A percentile compares a stretch with the other conserved stretches of the same genome.
Conservation (phyloP, 208 protist species). For the Leishmania braziliensis region DNA sequence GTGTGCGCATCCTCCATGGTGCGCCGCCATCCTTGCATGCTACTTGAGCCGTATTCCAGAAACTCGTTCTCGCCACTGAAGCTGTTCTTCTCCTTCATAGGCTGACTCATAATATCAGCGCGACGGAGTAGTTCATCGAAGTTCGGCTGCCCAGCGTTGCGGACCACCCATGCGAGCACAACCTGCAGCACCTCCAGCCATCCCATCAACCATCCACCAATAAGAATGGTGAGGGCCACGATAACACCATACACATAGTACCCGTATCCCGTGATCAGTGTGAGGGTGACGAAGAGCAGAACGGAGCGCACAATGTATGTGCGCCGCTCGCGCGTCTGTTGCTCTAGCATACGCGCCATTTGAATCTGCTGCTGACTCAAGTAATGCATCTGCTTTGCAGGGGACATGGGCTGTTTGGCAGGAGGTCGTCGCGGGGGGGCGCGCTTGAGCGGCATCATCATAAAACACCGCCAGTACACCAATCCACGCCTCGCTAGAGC, state of each 20-base stretch:
- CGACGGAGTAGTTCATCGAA: slow-evolving; percentile 77
- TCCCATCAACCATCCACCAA: slow-evolving; percentile 25
- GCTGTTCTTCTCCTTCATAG: slow-evolving; percentile 78
- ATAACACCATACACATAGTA: slow-evolving; percentile 28
- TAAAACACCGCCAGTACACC: background rate
- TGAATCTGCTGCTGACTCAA: slow-evolving; percentile 29
- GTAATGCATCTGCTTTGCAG: slow-evolving; percentile 28
- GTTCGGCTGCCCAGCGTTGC: slow-evolving; percentile 25
- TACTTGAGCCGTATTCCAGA: slow-evolving; percentile 70
- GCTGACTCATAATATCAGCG: slow-evolving; percentile 87
- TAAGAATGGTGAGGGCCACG: slow-evolving; percentile 14
- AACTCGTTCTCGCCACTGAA: slow-evolving; percentile 64
- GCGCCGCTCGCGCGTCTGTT: slow-evolving; percentile 24
- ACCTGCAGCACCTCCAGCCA: slow-evolving; percentile 22
- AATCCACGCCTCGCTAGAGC: background rate
- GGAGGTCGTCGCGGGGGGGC: slow-evolving; percentile 23
- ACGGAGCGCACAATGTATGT: slow-evolving; percentile 14
- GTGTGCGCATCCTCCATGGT: slow-evolving; percentile 93
- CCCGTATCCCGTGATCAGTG: slow-evolving; percentile 13
- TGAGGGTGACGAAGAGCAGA: slow-evolving; percentile 14
- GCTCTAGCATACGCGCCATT: slow-evolving; percentile 29
- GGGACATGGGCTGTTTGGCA: slow-evolving; percentile 22
- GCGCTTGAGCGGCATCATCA: slow-evolving; percentile 17
- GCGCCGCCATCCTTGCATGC: slow-evolving; percentile 92
- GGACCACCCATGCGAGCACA: slow-evolving; percentile 22